phyloP scores from a whole-genome alignment of 2,329 filamentous ascomycete species.

The Plenodomus biglobosus region DNA sequence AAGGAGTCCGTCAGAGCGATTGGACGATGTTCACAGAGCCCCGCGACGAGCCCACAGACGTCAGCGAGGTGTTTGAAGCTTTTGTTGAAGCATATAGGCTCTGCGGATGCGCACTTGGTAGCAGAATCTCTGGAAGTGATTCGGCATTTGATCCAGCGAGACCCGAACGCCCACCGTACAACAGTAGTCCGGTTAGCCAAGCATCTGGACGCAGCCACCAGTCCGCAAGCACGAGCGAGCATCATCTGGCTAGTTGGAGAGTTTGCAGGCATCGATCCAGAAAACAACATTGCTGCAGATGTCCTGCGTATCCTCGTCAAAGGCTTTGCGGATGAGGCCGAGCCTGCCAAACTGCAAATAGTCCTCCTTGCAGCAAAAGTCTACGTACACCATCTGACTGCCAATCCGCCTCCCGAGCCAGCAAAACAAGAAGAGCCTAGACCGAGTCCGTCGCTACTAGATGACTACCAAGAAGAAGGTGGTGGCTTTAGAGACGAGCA shows the following conservation, averaged over 20 bases:
- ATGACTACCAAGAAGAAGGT: slow-evolving; percentile 39
- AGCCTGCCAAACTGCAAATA: slow-evolving; percentile 87
- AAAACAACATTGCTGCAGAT: slow-evolving; percentile 90
- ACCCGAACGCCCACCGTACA: slow-evolving; percentile 75
- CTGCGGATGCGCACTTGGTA: slow-evolving; percentile 81
- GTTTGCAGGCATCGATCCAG: slow-evolving; percentile 76
- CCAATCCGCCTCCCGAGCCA: slow-evolving; percentile 50
- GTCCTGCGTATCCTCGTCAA: slow-evolving; percentile 86
- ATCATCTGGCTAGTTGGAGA: slow-evolving; percentile 98
- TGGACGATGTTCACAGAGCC: slow-evolving; percentile 81
- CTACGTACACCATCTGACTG: slow-evolving; percentile 83
- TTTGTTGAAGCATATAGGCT: slow-evolving; percentile 83
- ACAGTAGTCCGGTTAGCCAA: slow-evolving; percentile 89
- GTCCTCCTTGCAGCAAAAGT: slow-evolving; percentile 93
- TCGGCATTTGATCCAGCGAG: slow-evolving; percentile 89
- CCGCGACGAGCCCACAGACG: slow-evolving; percentile 39
- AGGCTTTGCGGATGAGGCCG: slow-evolving; percentile 79
- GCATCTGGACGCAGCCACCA: slow-evolving; percentile 84
- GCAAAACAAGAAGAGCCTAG: slow-evolving; percentile 36
- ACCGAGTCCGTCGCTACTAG: slow-evolving; percentile 24
- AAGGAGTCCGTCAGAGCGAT: slow-evolving; percentile 90
- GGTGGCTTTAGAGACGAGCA: slow-evolving; percentile 37
- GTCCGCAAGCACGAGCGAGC: slow-evolving; percentile 84
- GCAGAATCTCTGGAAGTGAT: slow-evolving; percentile 95
- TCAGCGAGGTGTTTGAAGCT: slow-evolving; percentile 79